Evolutionary conservation across 345 rosid species (phyloP), one percentile per base, ranked within the genome.

Genomic region (Erysimum cheiranthoides): DNA sequence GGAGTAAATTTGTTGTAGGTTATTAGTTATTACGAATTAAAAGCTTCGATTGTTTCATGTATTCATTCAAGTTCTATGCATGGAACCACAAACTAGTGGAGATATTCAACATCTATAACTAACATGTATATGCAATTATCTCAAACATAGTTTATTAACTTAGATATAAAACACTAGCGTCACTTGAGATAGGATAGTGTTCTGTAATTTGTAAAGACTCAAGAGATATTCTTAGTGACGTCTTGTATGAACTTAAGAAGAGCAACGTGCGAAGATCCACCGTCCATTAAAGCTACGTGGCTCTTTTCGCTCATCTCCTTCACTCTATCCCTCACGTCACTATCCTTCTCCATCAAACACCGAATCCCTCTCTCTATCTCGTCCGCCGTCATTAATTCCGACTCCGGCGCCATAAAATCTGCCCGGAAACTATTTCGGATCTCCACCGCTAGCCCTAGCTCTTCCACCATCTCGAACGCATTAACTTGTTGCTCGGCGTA

Each of bases 391-490:
- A 6, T 2, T 46, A 46, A 0, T 21, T 39, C 43, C 12, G 43
- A 39, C 51, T 46, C 51, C 21, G 3, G 21, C 51, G 2, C 13
- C 62, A 46, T 46, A 4, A 46, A n/a, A 12, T 56, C 70, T 21
- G 5, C 73, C 38, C 75, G 68, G 31, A 53, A 85, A 61, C 76
- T 80, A 73, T 80, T 73, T 53, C 73, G 74, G 12, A 86, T 64
- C 68, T 84, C 90, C 66, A 78, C 83, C 3, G 82, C 88, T 10
- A 84, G 2, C 42, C 86, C 81, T 30, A 85, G 43, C 70, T 85
- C 90, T 5, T 7, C 68, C 68, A 79, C 85, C 76, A 85, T 3
- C 35, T 68, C 12, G 17, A 87, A 89, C 0, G 90, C 92, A 8
- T 87, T 89, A 32, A 87, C 3, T 8, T 76, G 75, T 43, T 76